Conservation (phyloP, 306 rosid genomes). For the Amphicarpaea edgeworthii region DNA sequence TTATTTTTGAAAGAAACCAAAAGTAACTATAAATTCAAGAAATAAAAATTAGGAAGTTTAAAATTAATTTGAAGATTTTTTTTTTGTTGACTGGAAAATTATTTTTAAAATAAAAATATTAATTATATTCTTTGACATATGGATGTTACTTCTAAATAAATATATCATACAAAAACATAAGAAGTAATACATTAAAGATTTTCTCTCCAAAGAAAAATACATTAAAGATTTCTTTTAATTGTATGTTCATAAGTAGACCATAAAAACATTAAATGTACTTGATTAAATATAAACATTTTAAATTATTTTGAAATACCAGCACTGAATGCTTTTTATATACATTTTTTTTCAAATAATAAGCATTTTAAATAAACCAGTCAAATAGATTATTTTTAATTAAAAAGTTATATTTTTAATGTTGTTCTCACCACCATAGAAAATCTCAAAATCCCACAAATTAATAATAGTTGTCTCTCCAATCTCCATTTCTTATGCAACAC, state of each 20-base stretch:
- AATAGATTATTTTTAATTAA: background rate
- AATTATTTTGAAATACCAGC: background rate
- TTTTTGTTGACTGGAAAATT: too few relatives aligned
- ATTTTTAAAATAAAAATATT: too few relatives aligned
- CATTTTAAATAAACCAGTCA: background rate
- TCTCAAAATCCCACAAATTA: conserved; percentile 7
- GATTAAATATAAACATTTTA: background rate
- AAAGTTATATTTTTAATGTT: background rate
- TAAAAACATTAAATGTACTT: background rate
- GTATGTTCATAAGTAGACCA: background rate
- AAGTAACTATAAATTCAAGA: too few relatives aligned
- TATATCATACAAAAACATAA: too few relatives aligned
- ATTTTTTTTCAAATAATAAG: background rate
- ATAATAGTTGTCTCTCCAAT: conserved; percentile 43
- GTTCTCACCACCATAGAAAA: background rate
- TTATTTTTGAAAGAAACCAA: too few relatives aligned
- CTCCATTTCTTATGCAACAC: conserved; percentile 49
- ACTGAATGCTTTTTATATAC: background rate
- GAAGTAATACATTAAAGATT: too few relatives aligned
- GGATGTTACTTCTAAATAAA: background rate
- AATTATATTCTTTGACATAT: too few relatives aligned
- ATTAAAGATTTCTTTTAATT: too few relatives aligned
- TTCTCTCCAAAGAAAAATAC: too few relatives aligned
- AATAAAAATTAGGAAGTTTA: too few relatives aligned
- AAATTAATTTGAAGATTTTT: too few relatives aligned